Evolutionary conservation across 768 basidiomycete genomes (phyloP).

Genomic region (Boletellus sp.): DNA sequence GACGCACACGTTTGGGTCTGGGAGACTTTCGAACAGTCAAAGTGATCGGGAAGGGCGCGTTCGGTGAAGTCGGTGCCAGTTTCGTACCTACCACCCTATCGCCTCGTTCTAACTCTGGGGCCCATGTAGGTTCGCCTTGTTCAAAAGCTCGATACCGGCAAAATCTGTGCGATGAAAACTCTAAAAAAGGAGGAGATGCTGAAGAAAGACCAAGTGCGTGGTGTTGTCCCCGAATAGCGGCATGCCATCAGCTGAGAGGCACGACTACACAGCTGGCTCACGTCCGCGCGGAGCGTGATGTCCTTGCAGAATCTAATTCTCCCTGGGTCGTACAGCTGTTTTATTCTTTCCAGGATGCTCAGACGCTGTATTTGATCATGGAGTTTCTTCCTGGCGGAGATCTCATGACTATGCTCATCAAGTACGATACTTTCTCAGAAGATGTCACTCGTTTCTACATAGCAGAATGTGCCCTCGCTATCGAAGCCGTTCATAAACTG

Average conservation of each 20-base stretch:
- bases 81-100: not conserved
- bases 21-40: conserved; percentile 96
- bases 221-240: not conserved
- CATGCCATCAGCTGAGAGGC: conserved; percentile 6
- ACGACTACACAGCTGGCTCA: conserved; percentile 72
- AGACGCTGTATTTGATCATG: conserved; percentile 96
- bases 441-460: conserved; percentile 98
- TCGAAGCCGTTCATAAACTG: conserved; percentile 94
- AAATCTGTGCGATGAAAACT: conserved; percentile 99
- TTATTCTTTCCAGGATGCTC: conserved; percentile 96
- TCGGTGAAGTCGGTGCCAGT: conserved; percentile 74
- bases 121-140: conserved; percentile 72
- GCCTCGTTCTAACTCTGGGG: not conserved
- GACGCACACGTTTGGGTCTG: conserved; percentile 85
- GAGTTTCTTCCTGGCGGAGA: conserved; percentile 98
- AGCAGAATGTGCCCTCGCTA: conserved; percentile 96
- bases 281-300: conserved; percentile 95
- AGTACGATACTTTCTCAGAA: conserved; percentile 98
- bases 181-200: conserved; percentile 98
- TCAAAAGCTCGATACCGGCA: conserved; percentile 94
- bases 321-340: conserved; percentile 95
- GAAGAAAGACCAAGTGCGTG: conserved; percentile 91
- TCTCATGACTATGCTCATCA: conserved; percentile 99
- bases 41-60: conserved; percentile 98
- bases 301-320: conserved; percentile 92